Percentiles rank a stretch among this genome's conserved stretches.
These are phyloP conservation scores for Artemisia tridentata DNA, from an alignment of 129 eudicot species.

Conservation along the genomic window DNA sequence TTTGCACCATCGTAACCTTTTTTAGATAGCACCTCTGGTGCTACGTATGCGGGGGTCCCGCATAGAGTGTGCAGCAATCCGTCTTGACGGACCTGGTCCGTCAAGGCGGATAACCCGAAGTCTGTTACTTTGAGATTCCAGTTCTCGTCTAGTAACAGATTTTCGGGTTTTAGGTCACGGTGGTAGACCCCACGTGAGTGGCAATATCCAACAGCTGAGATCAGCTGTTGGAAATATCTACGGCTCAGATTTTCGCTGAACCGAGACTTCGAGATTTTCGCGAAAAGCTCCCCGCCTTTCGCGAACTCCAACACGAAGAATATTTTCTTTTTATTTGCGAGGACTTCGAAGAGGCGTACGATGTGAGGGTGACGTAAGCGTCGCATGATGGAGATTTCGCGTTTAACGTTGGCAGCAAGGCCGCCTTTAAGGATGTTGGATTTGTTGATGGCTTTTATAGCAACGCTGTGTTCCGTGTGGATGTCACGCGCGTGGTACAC, in stretches of 20 bases:
- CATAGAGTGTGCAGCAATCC: conserved; percentile 50
- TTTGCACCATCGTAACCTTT: conserved; percentile 65
- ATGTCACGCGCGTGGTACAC: conserved; percentile 41
- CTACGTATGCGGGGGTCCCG: conserved; percentile 68
- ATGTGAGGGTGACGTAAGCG: conserved; percentile 46
- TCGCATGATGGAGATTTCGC: conserved; percentile 59
- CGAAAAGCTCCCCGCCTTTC: conserved; percentile 43
- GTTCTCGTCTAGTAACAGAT: conserved; percentile 41
- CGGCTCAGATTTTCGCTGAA: conserved; percentile 41
- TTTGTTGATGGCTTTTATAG: conserved; percentile 44
- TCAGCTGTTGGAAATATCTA: conserved; percentile 38
- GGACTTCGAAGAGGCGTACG: conserved; percentile 40
- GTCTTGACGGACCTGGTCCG: conserved; percentile 40
- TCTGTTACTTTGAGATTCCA: conserved; percentile 47
- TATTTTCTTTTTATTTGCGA: conserved; percentile 44
- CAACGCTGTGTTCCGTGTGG: conserved; percentile 41
- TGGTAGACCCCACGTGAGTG: conserved; percentile 52
- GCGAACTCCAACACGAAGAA: conserved; percentile 40
- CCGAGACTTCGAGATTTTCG: conserved; percentile 29
- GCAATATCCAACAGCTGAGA: conserved; percentile 43
- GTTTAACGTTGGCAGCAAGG: conserved; percentile 37
- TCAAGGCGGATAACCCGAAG: conserved; percentile 44
- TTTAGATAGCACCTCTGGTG: conserved; percentile 57
- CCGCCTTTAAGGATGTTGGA: conserved; percentile 40
- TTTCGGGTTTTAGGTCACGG: conserved; percentile 52